Percentiles rank a stretch among this genome's conserved stretches.
Conservation (phyloP, 768 basidiomycete species). For the Pisolithus tinctorius region DNA sequence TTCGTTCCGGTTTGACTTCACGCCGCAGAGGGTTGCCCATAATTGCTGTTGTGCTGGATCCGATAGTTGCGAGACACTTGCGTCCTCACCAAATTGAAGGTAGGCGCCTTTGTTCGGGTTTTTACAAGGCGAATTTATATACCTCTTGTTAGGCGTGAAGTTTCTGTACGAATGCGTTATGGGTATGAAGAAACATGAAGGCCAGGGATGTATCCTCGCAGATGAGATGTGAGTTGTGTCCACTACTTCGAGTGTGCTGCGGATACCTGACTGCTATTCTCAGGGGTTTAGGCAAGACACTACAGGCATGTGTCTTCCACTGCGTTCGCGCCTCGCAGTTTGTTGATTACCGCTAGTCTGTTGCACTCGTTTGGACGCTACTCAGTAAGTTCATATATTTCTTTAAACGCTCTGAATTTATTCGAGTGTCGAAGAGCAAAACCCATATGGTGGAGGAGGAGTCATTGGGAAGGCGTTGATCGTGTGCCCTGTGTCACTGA, state of each 20-base stretch:
- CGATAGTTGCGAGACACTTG: conserved; percentile 66
- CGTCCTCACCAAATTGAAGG: conserved; percentile 91
- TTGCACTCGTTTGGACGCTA: conserved; percentile 88
- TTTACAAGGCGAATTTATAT: background rate
- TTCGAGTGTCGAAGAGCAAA: conserved; percentile 55
- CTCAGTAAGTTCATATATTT: conserved; percentile 52
- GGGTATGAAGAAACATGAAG: conserved; percentile 87
- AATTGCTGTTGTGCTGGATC: conserved; percentile 86
- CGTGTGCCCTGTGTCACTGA: conserved; percentile 88
- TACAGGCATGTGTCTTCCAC: conserved; percentile 45
- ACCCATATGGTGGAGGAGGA: conserved; percentile 58
- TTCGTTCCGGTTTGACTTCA: conserved; percentile 1
- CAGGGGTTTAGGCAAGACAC: conserved; percentile 97
- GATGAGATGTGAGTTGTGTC: conserved; percentile 74
- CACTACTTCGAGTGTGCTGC: conserved; percentile 2
- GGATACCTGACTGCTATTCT: conserved; percentile 4
- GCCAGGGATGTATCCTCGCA: conserved; percentile 91
- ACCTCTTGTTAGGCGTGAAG: conserved; percentile 47
- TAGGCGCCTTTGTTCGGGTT: conserved; percentile 15
- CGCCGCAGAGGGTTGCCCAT: conserved; percentile 51
- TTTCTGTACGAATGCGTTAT: conserved; percentile 97
- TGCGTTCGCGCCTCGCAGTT: background rate
- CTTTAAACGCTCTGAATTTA: background rate
- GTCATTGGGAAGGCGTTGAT: conserved; percentile 78
- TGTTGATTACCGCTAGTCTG: conserved; percentile 43